phyloP scores from a whole-genome alignment of 1,139 yeast species.

The Sugiyamaella paludigena region DNA sequence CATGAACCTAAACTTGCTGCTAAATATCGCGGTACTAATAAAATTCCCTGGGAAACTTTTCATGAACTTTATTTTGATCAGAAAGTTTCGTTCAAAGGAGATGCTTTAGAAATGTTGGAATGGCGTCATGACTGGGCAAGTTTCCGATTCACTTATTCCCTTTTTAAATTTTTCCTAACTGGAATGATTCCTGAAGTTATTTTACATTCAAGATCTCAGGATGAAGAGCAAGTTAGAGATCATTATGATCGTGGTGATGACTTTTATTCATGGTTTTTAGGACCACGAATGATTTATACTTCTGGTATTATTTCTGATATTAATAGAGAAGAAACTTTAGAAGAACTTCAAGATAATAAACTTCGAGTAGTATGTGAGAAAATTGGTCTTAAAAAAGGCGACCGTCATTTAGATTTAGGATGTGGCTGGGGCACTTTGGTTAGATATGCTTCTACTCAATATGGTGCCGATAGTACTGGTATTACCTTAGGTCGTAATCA shows the following conservation, averaged over 20 bases:
- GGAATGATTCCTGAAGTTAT: slow-evolving; percentile 94
- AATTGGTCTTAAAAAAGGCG: slow-evolving; percentile 70
- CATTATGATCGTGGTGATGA: slow-evolving; percentile 97
- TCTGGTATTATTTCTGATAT: slow-evolving; percentile 80
- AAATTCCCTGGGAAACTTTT: slow-evolving; percentile 92
- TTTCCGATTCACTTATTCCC: slow-evolving; percentile 72
- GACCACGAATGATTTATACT: slow-evolving; percentile 93
- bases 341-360: slow-evolving; percentile 88
- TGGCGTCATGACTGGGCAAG: slow-evolving; percentile 89
- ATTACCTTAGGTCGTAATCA: slow-evolving; percentile 87
- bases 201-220: slow-evolving; percentile 88
- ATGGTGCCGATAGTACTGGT: slow-evolving; percentile 87
- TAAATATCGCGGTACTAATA: slow-evolving; percentile 68
- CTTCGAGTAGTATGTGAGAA: slow-evolving; percentile 85
- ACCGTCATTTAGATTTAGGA: slow-evolving; percentile 76
- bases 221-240: slow-evolving; percentile 94
- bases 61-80: slow-evolving; percentile 82
- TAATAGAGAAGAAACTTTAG: slow-evolving; percentile 70
- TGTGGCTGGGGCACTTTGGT: slow-evolving; percentile 98
- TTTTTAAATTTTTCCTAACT: slow-evolving; percentile 76
- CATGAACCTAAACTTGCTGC: slow-evolving; percentile 70
- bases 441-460: slow-evolving; percentile 74
- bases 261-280: slow-evolving; percentile 90
- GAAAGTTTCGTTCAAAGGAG: slow-evolving; percentile 86
- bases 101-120: slow-evolving; percentile 78